A percentile compares a stretch with the other conserved stretches of the same genome.
These are phyloP conservation scores for Entrophospora sp. DNA, from an alignment of 192 early-diverging fungal species.

Conservation along the genomic window DNA sequence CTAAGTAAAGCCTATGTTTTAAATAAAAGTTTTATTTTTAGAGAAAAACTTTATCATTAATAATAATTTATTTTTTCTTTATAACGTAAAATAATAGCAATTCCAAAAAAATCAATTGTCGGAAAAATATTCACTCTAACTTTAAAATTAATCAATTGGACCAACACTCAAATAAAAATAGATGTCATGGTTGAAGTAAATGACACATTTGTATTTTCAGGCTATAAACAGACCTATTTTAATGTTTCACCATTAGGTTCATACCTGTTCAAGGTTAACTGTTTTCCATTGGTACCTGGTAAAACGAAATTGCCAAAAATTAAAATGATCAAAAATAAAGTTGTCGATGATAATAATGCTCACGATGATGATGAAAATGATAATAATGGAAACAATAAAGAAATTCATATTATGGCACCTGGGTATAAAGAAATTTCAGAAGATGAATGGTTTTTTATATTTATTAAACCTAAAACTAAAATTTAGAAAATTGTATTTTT, in stretches of 20 bases:
- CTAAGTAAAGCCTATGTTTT: too few species aligned
- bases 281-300: slow-evolving; percentile 54
- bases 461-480: neutral
- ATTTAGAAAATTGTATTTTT: too few species aligned
- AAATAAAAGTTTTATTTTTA: too few species aligned
- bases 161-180: slow-evolving; percentile 44
- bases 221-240: slow-evolving; percentile 52
- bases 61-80: too few species aligned
- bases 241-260: slow-evolving; percentile 50
- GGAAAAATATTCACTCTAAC: slow-evolving; percentile 51
- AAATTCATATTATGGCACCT: neutral
- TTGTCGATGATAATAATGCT: too few species aligned
- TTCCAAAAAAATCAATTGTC: slow-evolving; percentile 43
- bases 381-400: too few species aligned
- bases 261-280: slow-evolving; percentile 41
- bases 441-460: neutral
- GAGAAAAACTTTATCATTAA: too few species aligned
- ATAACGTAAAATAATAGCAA: too few species aligned
- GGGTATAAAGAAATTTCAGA: neutral
- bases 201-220: slow-evolving; percentile 70
- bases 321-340: slow-evolving; percentile 33
- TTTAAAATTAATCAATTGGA: slow-evolving; percentile 55
- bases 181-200: slow-evolving; percentile 47
- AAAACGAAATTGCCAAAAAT: slow-evolving; percentile 44
- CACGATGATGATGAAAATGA: neutral